Evolutionary conservation across 2,329 filamentous ascomycete species (phyloP).

Genomic region (Escovopsis weberi): DNA sequence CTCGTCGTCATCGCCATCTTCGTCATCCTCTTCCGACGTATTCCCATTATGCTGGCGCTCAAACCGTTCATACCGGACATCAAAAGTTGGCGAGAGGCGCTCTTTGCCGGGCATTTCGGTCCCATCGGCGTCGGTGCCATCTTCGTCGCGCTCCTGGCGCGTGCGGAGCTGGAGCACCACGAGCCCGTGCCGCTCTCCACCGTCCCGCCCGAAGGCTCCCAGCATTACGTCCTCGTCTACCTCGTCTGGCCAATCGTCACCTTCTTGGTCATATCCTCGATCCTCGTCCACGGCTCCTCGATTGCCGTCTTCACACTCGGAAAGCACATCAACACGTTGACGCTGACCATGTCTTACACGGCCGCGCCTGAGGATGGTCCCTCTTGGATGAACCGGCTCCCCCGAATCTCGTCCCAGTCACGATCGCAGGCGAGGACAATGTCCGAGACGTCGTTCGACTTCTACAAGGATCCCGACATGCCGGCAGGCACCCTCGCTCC

Average conservation of each 20-base stretch:
- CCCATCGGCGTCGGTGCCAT: conserved; percentile 95
- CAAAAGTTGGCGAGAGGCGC: conserved; percentile 93
- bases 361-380: conserved; percentile 76
- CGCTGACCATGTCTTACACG: conserved; percentile 92
- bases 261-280: conserved; percentile 88
- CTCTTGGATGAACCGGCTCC: conserved; percentile 88
- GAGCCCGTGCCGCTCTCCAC: conserved; percentile 57
- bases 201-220: conserved; percentile 38
- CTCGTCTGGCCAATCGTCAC: conserved; percentile 93
- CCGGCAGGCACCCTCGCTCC: conserved; percentile 61
- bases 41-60: conserved; percentile 81
- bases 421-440: conserved; percentile 75
- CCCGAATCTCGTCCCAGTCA: conserved; percentile 49
- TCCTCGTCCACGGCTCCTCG: conserved; percentile 93
- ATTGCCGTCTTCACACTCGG: conserved; percentile 95
- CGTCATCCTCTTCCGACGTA: conserved; percentile 88
- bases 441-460: conserved; percentile 61
- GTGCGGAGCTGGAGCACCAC: conserved; percentile 75
- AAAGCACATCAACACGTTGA: conserved; percentile 94
- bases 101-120: conserved; percentile 95
- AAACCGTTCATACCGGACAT: conserved; percentile 93
- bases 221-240: conserved; percentile 57
- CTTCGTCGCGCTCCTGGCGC: conserved; percentile 82
- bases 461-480: conserved; percentile 43
- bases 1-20: conserved; percentile 87